Evolutionary conservation across 108 stramenopile species (phyloP).

Genomic region (Aurantiochytrium sp.): DNA sequence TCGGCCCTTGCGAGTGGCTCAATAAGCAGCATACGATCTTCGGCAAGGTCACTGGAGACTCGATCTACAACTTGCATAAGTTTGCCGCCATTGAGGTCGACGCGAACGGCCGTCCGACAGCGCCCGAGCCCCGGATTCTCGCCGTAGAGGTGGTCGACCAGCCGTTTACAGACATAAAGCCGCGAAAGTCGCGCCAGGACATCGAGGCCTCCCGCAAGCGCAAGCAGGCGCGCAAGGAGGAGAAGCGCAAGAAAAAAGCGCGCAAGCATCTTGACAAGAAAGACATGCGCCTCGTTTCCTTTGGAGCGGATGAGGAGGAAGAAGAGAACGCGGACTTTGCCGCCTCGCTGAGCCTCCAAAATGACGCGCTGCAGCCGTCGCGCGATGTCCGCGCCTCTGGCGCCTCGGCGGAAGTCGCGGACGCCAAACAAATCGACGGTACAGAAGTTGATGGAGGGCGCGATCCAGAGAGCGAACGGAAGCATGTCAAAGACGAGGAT

Average conservation of each 20-base stretch:
- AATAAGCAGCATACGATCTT: constrained; percentile 86
- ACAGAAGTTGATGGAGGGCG: not conserved
- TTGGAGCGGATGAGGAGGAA: constrained; percentile 65
- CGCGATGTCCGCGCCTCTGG: not conserved
- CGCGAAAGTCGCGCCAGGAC: constrained; percentile 40
- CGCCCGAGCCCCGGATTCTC: constrained; percentile 48
- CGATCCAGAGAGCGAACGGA: not conserved
- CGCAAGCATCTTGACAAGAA: constrained; percentile 39
- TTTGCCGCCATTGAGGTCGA: constrained; percentile 72
- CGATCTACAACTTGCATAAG: constrained; percentile 84
- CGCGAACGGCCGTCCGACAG: constrained; percentile 56
- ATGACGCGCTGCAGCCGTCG: not conserved
- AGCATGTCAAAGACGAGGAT: not conserved
- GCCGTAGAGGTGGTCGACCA: constrained; percentile 73
- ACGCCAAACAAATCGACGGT: not conserved
- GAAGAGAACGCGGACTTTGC: constrained; percentile 41
- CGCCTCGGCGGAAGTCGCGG: not conserved
- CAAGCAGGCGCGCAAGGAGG: constrained; percentile 39
- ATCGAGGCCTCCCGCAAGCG: constrained; percentile 30
- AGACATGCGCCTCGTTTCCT: constrained; percentile 74
- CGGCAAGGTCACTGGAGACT: constrained; percentile 79
- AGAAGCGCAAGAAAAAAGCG: constrained; percentile 25
- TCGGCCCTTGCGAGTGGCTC: constrained; percentile 77
- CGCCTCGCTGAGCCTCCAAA: not conserved
- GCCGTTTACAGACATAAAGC: constrained; percentile 75